phyloP scores from a whole-genome alignment of 768 basidiomycete species.

The Boletus rex-veris region DNA sequence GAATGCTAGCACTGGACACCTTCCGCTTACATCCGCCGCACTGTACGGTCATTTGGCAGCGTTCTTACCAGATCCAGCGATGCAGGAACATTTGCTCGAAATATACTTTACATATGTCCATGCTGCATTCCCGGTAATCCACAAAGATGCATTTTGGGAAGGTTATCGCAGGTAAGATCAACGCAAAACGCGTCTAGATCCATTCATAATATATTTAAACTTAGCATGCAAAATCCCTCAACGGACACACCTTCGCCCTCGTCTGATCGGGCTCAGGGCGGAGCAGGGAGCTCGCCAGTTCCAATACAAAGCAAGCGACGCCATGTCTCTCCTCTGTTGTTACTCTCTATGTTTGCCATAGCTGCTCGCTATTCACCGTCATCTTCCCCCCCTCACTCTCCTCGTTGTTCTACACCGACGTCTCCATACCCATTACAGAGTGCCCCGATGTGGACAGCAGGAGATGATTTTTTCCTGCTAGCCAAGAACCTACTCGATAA shows the following conservation, averaged over 20 bases:
- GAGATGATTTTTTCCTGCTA: slow-evolving; percentile 64
- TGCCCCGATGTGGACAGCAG: slow-evolving; percentile 75
- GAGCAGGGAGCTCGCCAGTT: slow-evolving; percentile 26
- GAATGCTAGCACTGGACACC: slow-evolving; percentile 4
- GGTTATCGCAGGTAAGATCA: slow-evolving; percentile 43
- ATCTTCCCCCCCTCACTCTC: slow-evolving; percentile 23
- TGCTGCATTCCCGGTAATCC: slow-evolving; percentile 70
- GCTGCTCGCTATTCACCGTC: slow-evolving; percentile 65
- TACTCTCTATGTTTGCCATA: slow-evolving; percentile 81
- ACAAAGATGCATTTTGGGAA: slow-evolving; percentile 67
- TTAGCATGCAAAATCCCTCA: slow-evolving; percentile 25
- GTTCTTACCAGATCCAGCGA: slow-evolving; percentile 51
- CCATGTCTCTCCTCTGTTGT: slow-evolving; percentile 60
- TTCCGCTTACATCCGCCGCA: slow-evolving; percentile 22
- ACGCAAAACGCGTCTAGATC: neutral
- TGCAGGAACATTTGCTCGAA: slow-evolving; percentile 67
- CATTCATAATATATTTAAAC: neutral
- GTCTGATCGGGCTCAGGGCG: slow-evolving; percentile 15
- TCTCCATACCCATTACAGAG: slow-evolving; percentile 40
- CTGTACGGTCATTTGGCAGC: slow-evolving; percentile 37
- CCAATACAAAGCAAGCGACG: slow-evolving; percentile 41
- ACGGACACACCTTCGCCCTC: slow-evolving; percentile 33
- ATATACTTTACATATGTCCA: slow-evolving; percentile 85
- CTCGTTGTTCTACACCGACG: slow-evolving; percentile 31
- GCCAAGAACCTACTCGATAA: slow-evolving; percentile 66